These are phyloP conservation scores for Termitomyces heimii DNA, from an alignment of 768 basidiomycete species.

Conservation along the genomic window DNA sequence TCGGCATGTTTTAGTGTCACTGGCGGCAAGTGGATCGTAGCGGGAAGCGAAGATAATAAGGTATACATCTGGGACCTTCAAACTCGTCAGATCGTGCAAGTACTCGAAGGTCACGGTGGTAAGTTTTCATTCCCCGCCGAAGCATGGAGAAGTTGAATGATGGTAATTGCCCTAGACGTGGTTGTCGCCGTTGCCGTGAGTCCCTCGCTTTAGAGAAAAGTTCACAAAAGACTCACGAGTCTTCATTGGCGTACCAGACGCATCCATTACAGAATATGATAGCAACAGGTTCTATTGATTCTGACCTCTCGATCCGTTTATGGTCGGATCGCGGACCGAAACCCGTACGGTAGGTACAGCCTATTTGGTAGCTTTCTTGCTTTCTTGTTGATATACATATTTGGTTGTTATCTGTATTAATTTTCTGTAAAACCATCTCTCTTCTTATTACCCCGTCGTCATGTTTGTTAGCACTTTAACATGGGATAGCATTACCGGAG, in stretches of 20 bases:
- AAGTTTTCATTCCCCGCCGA: conserved; percentile 10
- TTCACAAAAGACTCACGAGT: conserved; percentile 1
- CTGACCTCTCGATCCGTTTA: conserved; percentile 75
- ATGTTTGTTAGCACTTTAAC: not conserved
- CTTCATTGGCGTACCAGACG: conserved; percentile 39
- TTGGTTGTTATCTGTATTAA: not conserved
- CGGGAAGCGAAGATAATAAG: conserved; percentile 88
- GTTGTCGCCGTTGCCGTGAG: conserved; percentile 77
- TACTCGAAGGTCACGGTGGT: conserved; percentile 74
- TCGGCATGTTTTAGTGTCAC: conserved; percentile 82
- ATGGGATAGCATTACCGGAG: conserved; percentile 4
- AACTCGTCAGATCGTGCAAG: conserved; percentile 78
- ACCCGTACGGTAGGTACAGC: conserved; percentile 5
- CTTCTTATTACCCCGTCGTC: not conserved
- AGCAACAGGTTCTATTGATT: conserved; percentile 81
- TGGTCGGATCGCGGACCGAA: conserved; percentile 60
- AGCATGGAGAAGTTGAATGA: not conserved
- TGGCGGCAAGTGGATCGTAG: conserved; percentile 84
- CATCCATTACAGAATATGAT: conserved; percentile 86
- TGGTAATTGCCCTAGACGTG: conserved; percentile 38
- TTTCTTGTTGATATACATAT: not conserved
- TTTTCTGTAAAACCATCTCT: conserved; percentile 4
- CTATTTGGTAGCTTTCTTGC: not conserved
- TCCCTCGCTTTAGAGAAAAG: conserved; percentile 3
- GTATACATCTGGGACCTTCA: conserved; percentile 91